A percentile compares a stretch with the other conserved stretches of the same genome.
Evolutionary conservation across 208 protist species (phyloP).

Genomic region (Leishmania turanica): DNA sequence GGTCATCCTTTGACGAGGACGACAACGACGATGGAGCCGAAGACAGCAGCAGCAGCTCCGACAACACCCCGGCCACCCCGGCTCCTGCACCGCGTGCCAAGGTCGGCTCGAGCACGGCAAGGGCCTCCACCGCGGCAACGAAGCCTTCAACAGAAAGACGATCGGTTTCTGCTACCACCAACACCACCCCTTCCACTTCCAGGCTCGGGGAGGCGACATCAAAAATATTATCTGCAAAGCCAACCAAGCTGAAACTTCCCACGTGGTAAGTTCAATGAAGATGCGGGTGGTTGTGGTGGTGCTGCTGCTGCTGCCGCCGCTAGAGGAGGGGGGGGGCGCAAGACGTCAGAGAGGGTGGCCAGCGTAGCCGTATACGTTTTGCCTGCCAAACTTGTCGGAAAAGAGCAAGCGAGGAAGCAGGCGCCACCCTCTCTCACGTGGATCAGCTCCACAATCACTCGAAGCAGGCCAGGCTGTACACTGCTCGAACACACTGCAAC

Average conservation of each 20-base stretch:
- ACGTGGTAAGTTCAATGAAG: constrained; percentile 18
- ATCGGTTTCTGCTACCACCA: neutral
- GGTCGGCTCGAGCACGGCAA: neutral
- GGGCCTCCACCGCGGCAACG: neutral
- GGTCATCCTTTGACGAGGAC: constrained; percentile 47
- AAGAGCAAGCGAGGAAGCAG: neutral
- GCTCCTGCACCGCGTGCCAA: neutral
- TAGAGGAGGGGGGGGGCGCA: neutral
- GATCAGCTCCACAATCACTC: no score
- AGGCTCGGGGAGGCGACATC: neutral
- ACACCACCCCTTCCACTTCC: neutral
- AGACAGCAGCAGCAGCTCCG: neutral
- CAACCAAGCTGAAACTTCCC: constrained; percentile 32
- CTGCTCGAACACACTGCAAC: neutral
- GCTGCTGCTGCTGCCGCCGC: no score
- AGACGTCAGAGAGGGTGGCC: neutral
- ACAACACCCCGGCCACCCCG: neutral
- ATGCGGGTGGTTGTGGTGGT: no score
- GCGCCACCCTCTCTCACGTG: no score
- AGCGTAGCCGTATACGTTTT: neutral
- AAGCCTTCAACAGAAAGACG: neutral
- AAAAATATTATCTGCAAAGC: neutral
- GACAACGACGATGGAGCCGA: constrained; percentile 4
- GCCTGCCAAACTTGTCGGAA: neutral
- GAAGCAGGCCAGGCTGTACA: neutral